Conservation (phyloP, 176 grass and related monocot genomes). For the Oropetium thomaeum region DNA sequence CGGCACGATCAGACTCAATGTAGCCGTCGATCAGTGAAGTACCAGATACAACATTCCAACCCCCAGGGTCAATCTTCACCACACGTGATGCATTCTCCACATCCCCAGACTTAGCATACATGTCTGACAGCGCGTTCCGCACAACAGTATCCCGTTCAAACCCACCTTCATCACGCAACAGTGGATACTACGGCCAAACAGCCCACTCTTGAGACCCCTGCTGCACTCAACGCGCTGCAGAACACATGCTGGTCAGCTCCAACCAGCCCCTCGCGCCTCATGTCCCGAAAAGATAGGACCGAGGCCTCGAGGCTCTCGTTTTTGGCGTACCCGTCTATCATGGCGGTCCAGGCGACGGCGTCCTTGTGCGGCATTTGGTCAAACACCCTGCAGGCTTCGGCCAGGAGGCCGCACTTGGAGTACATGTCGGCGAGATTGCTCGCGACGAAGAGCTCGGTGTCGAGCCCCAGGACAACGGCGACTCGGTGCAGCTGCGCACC, state of each 20-base stretch:
- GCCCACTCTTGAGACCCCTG: constrained; percentile 33
- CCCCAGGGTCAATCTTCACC: constrained; percentile 22
- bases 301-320: constrained; percentile 36
- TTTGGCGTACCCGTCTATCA: constrained; percentile 65
- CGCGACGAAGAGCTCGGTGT: constrained; percentile 50
- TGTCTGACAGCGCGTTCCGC: constrained; percentile 38
- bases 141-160: constrained; percentile 39
- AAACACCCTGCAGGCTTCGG: constrained; percentile 47
- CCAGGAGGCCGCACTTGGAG: constrained; percentile 41
- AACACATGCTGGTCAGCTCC: constrained; percentile 52
- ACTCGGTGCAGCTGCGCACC: constrained; percentile 53
- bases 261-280: constrained; percentile 35
- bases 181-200: constrained; percentile 43
- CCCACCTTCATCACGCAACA: constrained; percentile 35
- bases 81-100: constrained; percentile 45
- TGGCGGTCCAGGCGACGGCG: constrained; percentile 59
- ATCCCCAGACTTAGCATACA: constrained; percentile 60
- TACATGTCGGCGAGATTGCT: constrained; percentile 67
- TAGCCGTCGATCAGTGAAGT: constrained; percentile 66
- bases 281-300: constrained; percentile 42
- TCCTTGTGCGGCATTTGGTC: constrained; percentile 63
- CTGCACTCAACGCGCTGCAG: constrained; percentile 47
- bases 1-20: constrained; percentile 39
- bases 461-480: constrained; percentile 31
- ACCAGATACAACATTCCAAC: constrained; percentile 66